These are phyloP conservation scores for Phoenix dactylifera DNA, from an alignment of 176 grass and related monocot species.

Conservation along the genomic window DNA sequence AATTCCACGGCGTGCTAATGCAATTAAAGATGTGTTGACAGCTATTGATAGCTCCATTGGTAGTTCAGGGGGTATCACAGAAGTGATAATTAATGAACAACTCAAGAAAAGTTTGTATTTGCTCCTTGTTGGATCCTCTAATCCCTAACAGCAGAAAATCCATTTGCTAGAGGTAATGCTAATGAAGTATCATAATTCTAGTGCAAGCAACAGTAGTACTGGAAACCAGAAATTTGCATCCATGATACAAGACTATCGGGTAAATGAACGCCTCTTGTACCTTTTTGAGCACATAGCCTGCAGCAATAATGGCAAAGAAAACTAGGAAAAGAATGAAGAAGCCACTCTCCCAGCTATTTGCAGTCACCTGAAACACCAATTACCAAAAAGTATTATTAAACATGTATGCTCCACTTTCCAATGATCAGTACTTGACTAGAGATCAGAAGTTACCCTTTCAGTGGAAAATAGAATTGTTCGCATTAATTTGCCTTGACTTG, in stretches of 20 bases:
- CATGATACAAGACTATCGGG: neutral
- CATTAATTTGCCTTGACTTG: constrained; percentile 99
- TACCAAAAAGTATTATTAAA: constrained; percentile 1
- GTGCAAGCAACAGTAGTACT: too few relatives aligned
- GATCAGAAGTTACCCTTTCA: constrained; percentile 70
- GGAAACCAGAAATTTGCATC: too few relatives aligned
- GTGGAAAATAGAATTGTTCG: constrained; percentile 99
- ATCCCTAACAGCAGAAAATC: constrained; percentile 40
- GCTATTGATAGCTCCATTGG: constrained; percentile 99
- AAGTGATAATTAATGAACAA: constrained; percentile 97
- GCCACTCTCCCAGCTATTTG: constrained; percentile 94
- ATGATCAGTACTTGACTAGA: constrained; percentile 10
- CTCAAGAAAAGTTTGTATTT: constrained; percentile 98
- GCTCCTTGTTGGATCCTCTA: constrained; percentile 97
- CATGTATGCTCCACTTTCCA: constrained; percentile 1
- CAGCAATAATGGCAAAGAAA: constrained; percentile 98
- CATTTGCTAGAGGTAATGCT: too few relatives aligned
- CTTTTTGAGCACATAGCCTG: constrained; percentile 94
- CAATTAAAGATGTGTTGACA: constrained; percentile 98
- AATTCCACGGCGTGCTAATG: constrained; percentile 85
- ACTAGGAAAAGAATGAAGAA: constrained; percentile 97
- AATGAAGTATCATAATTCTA: too few relatives aligned
- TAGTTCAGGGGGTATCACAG: constrained; percentile 95
- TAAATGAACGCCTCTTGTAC: constrained; percentile 21
- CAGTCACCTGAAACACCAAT: constrained; percentile 66